Evolutionary conservation across 208 protist species (phyloP), one percentile per base, ranked within the genome.

Genomic region (Leishmania aethiopica): DNA sequence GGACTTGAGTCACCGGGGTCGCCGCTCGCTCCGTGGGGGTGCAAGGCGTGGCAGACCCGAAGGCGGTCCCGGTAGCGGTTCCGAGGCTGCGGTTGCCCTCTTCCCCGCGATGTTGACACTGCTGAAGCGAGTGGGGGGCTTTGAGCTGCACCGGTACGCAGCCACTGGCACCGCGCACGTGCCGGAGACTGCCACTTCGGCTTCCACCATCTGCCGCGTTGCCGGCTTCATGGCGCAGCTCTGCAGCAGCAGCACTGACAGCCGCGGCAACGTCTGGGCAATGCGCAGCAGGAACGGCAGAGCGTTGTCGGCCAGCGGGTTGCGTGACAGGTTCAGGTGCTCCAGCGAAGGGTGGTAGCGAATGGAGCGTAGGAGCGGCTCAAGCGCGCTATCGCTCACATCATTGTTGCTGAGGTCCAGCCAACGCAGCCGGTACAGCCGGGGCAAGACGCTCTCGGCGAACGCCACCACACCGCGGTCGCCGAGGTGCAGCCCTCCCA

Each of bases 361-460:
- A 25, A 94, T 37, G 4, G 74, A 60, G 55, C 45, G 64, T 22
- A 78, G 77, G 17, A 95, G 73, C 60, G 57, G 15, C 4, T 47
- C 59, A 7, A 96, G 49, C 15, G 83, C 80, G 10, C 28, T 79
- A 78, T 97, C 88, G 57, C 83, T 79, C 28, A 96, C n/a, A 60
- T 89, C 75, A 69, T 94, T 94, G 72, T 88, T 59, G 67, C 82
- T 86, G 22, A 97, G 77, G 82, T 94, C 87, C 4, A 97, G 72
- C 70, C 70, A 75, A n/a, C 79, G 83, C 57, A 97, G 85, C 2
- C 83, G 86, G 57, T 90, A 75, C 3, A 95, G 75, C 8, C 90
- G 89, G 11, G 90, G 85, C 53, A 97, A 72, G n/a, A 96, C 37
- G 78, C 83, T 83, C 25, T 77, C 53, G 69, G 86, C 69, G 32